Evolutionary conservation across 2,329 filamentous ascomycete species (phyloP), one percentile per base, ranked within the genome.

Genomic region (Eutypa lata): DNA sequence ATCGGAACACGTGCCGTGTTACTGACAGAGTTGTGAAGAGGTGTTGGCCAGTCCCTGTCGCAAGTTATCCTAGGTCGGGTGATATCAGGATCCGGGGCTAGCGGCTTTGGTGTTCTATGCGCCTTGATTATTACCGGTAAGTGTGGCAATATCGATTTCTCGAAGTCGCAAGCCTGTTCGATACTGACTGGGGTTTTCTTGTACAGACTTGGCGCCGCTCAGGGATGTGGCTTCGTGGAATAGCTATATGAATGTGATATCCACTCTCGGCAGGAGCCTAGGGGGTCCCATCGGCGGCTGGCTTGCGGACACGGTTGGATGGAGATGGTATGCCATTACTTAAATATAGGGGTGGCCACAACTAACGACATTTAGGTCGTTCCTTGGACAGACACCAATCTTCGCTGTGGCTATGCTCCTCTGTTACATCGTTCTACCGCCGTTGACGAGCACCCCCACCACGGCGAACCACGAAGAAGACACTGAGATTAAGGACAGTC

Each of bases 291-390:
- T 86, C 0, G 86, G 85, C 1, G 86, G 85, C 2, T 80, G 75
- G 61, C 66, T 88, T 2, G 79, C 83, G 1, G 82, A 88, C 57
- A 76, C 77, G 0, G 74, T 88, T 13, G 85, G 85, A 16, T 89
- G 85, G 86, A 72, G 86, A 66, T 86, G 83, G 83, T 82, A 57
- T 56, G 70, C 63, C 3, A n/a, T n/a, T n/a, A n/a, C n/a, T 31
- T 31, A 31, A 31, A 31, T 31, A n/a, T n/a, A n/a, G n/a, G n/a
- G n/a, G n/a, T n/a, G n/a, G n/a, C n/a, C n/a, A n/a, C n/a, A n/a
- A n/a, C n/a, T n/a, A n/a, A n/a, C n/a, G 24, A 4, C n/a, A 44
- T 14, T 48, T 0, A 71, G 77, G 77, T 81, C 81, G 0, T 87
- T 87, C 59, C 61, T 80, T 1, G 75, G 76, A 5, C 83, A 87